phyloP scores from a whole-genome alignment of 2,329 filamentous ascomycete species.

The Neurospora sp. region DNA sequence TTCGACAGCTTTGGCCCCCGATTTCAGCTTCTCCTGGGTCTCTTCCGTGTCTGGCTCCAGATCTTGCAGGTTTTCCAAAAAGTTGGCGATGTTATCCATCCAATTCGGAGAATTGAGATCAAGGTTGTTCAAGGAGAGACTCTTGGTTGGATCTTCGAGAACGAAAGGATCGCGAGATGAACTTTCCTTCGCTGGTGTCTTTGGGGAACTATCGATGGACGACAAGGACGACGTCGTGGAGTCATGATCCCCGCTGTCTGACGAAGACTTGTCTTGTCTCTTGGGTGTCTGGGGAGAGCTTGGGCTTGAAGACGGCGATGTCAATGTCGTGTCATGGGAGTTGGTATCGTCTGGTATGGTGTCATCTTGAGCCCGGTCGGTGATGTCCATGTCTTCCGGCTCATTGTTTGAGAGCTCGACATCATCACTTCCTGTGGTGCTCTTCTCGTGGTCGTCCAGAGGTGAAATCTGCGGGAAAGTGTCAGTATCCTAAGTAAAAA shows the following conservation, averaged over 20 bases:
- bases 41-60: no score
- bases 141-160: background rate
- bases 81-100: background rate
- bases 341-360: background rate
- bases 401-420: background rate
- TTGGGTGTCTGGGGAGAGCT: background rate
- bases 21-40: no score
- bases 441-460: background rate
- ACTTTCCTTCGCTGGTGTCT: background rate
- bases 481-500: background rate
- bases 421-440: background rate
- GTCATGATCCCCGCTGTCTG: background rate
- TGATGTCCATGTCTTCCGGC: background rate
- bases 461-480: background rate
- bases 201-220: background rate
- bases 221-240: background rate
- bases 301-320: background rate
- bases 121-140: background rate
- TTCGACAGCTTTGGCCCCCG: no score
- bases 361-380: background rate
- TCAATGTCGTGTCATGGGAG: accelerated
- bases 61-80: no score
- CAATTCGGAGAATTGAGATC: background rate
- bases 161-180: background rate
- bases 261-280: background rate